These are phyloP conservation scores for Avena insularis DNA, from an alignment of 176 grass and related monocot genomes.

Conservation along the genomic window DNA sequence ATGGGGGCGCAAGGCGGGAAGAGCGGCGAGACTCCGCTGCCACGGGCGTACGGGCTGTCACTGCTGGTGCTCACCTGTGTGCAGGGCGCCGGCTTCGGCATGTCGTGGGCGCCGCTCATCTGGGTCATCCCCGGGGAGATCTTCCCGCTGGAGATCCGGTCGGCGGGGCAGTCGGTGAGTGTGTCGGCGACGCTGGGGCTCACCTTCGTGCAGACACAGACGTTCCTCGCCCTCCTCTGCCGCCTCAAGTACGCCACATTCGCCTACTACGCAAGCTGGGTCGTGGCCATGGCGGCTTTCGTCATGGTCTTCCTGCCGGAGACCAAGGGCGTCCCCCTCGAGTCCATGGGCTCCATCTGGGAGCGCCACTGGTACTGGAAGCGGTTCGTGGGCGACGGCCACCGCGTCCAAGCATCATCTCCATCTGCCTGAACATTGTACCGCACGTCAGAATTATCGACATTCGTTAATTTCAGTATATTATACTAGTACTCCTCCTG, in stretches of 20 bases:
- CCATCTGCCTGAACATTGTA: background rate
- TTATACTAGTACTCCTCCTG: no score
- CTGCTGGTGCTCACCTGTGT: conserved; percentile 60
- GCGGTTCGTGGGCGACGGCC: background rate
- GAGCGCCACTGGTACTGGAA: conserved; percentile 29
- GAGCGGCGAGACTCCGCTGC: background rate
- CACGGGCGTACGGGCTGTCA: conserved; percentile 42
- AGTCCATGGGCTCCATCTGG: conserved; percentile 33
- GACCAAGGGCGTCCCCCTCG: conserved; percentile 52
- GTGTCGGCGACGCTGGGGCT: conserved; percentile 57
- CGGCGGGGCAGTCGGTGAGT: conserved; percentile 44
- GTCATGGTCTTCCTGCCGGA: conserved; percentile 56
- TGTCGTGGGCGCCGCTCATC: conserved; percentile 75
- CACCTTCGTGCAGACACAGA: conserved; percentile 71
- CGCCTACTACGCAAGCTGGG: conserved; percentile 63
- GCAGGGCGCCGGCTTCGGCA: conserved; percentile 64
- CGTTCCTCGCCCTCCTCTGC: conserved; percentile 61
- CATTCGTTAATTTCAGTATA: no score
- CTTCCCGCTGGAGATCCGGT: conserved; percentile 27
- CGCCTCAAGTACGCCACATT: conserved; percentile 56
- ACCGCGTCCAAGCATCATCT: background rate
- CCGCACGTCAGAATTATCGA: no score
- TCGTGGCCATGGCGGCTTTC: conserved; percentile 56
- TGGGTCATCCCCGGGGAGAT: conserved; percentile 41
- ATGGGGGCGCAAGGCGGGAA: background rate